phyloP scores from a whole-genome alignment of 129 eudicot species.

The Flaveria bidentis region DNA sequence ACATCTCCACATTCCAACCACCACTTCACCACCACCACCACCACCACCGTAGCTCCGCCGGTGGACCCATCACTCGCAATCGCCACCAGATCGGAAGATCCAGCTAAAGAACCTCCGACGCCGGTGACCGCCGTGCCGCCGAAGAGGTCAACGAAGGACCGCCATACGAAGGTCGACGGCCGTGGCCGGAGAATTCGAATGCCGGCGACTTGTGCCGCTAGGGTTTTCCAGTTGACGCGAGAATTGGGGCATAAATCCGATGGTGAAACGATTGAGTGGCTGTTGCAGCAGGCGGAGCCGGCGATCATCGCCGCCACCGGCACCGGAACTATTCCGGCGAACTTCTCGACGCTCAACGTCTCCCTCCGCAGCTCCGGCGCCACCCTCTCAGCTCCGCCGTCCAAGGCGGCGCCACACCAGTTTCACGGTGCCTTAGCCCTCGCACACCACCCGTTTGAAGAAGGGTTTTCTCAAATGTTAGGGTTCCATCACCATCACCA shows the following conservation, averaged over 20 bases:
- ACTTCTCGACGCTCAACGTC: conserved; percentile 65
- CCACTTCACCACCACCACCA: too few species aligned
- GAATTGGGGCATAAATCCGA: conserved; percentile 78
- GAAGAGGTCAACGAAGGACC: conserved; percentile 72
- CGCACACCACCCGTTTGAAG: conserved; percentile 62
- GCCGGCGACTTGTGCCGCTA: conserved; percentile 90
- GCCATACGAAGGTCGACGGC: conserved; percentile 81
- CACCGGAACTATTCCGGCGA: conserved; percentile 77
- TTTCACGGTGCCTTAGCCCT: conserved; percentile 68
- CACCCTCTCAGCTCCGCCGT: conserved; percentile 66
- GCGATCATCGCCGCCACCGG: conserved; percentile 81
- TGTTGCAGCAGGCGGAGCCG: conserved; percentile 69
- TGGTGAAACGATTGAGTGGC: conserved; percentile 84
- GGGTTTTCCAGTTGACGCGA: conserved; percentile 70
- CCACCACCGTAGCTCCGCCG: too few species aligned
- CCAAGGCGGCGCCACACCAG: conserved; percentile 63
- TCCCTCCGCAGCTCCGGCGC: conserved; percentile 67
- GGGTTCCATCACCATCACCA: conserved; percentile 50
- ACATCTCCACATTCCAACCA: conserved; percentile 26
- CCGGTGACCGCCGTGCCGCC: conserved; percentile 34
- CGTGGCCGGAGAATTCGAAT: conserved; percentile 84
- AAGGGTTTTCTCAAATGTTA: conserved; percentile 69
- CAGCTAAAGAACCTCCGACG: conserved; percentile 32
- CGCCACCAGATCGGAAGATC: conserved; percentile 65
- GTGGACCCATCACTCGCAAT: conserved; percentile 75